Base-by-base conservation (phyloP, 257 asterid genomes). In the Jacaranda mimosifolia region DNA sequence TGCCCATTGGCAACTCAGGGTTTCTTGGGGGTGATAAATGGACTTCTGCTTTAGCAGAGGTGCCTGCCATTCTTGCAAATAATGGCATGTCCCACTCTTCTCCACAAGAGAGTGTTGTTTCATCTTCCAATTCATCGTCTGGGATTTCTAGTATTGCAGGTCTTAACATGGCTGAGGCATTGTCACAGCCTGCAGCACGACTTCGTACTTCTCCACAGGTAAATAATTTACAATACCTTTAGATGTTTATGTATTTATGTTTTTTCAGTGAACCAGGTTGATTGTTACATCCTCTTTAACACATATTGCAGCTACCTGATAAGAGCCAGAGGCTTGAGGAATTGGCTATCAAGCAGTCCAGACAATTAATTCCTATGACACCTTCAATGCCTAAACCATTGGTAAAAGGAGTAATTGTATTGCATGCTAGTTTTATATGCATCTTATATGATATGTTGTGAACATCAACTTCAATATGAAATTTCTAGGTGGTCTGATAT, bases 111-210 rank as follows among this genome's bases (percentile, higher is more conserved):
- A 71, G 80, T 66, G 59, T 40, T 53, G 78, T 5, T 58, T 35
- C 63, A 52, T 12, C 66, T 80, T 70, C 82, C 73, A 80, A 70
- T 57, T 40, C 79, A 13, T 60, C 89, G 0, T 48, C 70, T 57
- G 85, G 82, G 42, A 64, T 81, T 77, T 76, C 82, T 46, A 81
- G 76, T 74, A 39, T 80, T 10, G 77, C 83, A 58, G 76, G 82
- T 80, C 93, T 83, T 75, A 90, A 90, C 89, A 90, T 90, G 96
- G 96, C 96, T 53, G 91, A 90, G 84, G 92, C 96, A 72, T 79
- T 90, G 83, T 88, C 89, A 36, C 93, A 86, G 85, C 88, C 83
- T 67, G 82, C 84, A 3, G 83, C 73, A 1, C 86, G 81, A 15
- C 68, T 70, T 35, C 87, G 80, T 67, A 68, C 83, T 38, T 59